Percentiles rank a stretch among this genome's conserved stretches.
Conservation (phyloP, 441 rosid species). For the Jatropha podagrica region DNA sequence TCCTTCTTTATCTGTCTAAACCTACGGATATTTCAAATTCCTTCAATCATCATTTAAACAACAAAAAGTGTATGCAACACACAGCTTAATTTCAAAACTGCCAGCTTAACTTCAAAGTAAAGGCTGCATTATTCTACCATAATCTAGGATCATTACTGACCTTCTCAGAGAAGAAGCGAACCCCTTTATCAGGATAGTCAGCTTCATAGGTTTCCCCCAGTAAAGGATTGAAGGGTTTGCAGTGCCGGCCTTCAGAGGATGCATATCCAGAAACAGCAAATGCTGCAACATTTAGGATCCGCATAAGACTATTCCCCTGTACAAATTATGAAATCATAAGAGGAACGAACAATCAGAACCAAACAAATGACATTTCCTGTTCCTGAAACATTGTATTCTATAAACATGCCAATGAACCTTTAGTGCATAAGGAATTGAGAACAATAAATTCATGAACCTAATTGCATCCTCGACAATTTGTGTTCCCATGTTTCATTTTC, state of each 20-base stretch:
- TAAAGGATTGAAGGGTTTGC: slow-evolving; percentile 98
- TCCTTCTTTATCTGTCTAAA: not conserved
- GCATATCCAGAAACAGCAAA: slow-evolving; percentile 99
- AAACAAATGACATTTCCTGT: not conserved
- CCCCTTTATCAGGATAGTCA: slow-evolving; percentile 86
- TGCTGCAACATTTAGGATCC: slow-evolving; percentile 87
- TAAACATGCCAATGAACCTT: not conserved
- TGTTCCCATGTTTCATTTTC: not conserved
- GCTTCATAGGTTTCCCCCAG: slow-evolving; percentile 99
- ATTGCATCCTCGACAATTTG: not conserved
- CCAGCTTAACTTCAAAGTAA: slow-evolving; percentile 1
- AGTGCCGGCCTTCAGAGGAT: slow-evolving; percentile 90
- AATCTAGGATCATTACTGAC: slow-evolving; percentile 35
- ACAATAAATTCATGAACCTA: not conserved
- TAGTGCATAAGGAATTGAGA: not conserved
- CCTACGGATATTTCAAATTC: not conserved
- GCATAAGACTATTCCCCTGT: slow-evolving; percentile 76
- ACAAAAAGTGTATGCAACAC: not conserved
- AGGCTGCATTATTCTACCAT: slow-evolving; percentile 1
- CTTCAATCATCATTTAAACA: not conserved
- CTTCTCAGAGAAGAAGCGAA: slow-evolving; percentile 97
- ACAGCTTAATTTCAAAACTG: not conserved
- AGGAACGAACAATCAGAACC: slow-evolving; percentile 2
- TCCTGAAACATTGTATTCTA: not conserved
- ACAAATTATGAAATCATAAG: slow-evolving; percentile 4